Base-by-base conservation (phyloP, 768 basidiomycete genomes). In the Termitomyces sp. region DNA sequence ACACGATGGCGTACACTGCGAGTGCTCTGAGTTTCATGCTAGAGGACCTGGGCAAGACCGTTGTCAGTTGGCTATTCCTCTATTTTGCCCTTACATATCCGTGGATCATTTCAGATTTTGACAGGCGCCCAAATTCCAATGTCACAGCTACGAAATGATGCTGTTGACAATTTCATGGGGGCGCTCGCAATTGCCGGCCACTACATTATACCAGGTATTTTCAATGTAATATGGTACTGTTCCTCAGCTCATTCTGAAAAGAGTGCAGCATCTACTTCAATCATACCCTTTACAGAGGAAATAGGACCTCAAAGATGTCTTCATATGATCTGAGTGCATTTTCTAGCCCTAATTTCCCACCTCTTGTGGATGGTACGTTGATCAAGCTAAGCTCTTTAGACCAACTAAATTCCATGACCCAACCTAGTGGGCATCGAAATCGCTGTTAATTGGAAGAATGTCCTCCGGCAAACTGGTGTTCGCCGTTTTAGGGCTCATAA, bases 51-150 rank as follows among this genome's bases (percentile, higher is more conserved):
- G 92, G 93, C 47, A 95, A 93, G 74, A 94, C 92, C 1, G 89
- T 95, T 64, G 90, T 92, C 77, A 40, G 71, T 43, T 17, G 37
- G 43, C n/a, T 50, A 54, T 40, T 35, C 51, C 29, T 48, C 23
- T n/a, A 37, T 43, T 40, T 19, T 45, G 47, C 27, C 51, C 14
- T 53, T 42, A 8, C 17, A n/a, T 34, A 10, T 37, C 27, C 10
- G 7, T 29, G 4, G 14, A 46, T 9, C 29, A n/a, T 37, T 37
- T 53, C 52, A 93, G 92, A 92, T 96, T 57, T 63, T 95, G 31
- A 96, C 92, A 1, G 95, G 95, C 12, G 93, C 95, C 0, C 95
- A 97, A 73, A 96, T 98, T 35, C 92, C 95, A 14, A 75, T 95
- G 34, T 93, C 90, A 2, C 89, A 94, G 66, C 75, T 95, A 45